phyloP scores from a whole-genome alignment of 805 yeast genomes.

The Millerago galiae region DNA sequence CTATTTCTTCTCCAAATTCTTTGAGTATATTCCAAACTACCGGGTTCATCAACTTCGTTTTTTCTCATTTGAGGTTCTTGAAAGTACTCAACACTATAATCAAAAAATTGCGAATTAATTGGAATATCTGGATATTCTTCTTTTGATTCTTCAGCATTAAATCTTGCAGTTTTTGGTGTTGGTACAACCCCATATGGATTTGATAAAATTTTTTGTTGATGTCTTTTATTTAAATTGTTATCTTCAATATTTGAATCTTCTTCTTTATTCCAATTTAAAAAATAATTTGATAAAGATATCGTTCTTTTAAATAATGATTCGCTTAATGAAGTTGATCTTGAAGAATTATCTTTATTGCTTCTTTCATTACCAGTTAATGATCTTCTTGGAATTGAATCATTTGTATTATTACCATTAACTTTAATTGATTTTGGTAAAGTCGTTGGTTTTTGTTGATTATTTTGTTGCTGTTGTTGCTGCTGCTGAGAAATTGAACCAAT shows the following conservation, averaged over 20 bases:
- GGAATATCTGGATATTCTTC: conserved; percentile 36
- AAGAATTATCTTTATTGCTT: not conserved
- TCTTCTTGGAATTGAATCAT: conserved; percentile 5
- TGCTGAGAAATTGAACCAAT: conserved; percentile 15
- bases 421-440: conserved; percentile 31
- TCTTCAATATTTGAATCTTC: conserved; percentile 11
- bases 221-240: conserved; percentile 2
- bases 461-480: conserved; percentile 17
- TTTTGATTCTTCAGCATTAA: conserved; percentile 22
- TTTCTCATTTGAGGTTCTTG: conserved; percentile 93
- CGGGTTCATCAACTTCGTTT: conserved; percentile 84
- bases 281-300: conserved; percentile 24
- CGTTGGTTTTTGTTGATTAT: conserved; percentile 23
- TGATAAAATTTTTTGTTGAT: conserved; percentile 7
- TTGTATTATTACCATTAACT: conserved; percentile 25
- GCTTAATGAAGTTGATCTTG: conserved; percentile 7
- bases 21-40: conserved; percentile 76
- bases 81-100: conserved; percentile 80
- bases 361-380: conserved; percentile 12
- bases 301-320: conserved; percentile 19
- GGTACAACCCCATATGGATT: conserved; percentile 37
- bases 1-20: conserved; percentile 86
- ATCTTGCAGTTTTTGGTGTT: conserved; percentile 54
- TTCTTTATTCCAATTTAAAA: conserved; percentile 21
- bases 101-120: conserved; percentile 56